Evolutionary conservation across 805 yeast genomes (phyloP), one percentile per base, ranked within the genome.

Genomic region (Suhomyces sp.): DNA sequence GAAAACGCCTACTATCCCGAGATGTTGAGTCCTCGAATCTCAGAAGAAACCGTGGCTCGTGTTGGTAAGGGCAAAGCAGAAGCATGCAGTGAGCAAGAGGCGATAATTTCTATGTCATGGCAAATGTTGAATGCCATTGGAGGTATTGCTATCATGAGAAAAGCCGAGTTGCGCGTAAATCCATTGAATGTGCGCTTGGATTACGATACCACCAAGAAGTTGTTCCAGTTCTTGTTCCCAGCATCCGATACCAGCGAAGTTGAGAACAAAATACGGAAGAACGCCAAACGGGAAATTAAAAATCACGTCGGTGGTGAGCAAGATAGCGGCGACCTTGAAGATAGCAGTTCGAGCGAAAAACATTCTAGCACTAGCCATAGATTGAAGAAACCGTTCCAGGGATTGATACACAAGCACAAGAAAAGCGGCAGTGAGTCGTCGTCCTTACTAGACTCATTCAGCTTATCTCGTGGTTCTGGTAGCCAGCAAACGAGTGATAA

Each of bases 81-180:
- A 22, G 22, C 35, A 2, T 47, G 56, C 33, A 21, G 49, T 27
- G 46, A 51, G 22, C 35, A 47, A 8, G 35, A 48, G n/a, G 71
- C 76, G 1, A 58, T 74, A 37, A 55, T 74, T 3, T 43, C 46
- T 6, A 57, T 71, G 59, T 47, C 69, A 9, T 92, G 98, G 98
- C 79, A 82, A n/a, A 81, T 87, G 84, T 80, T 86, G 48, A 82
- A 81, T 50, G 90, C 96, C 0, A 86, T 93, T 51, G 98, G 97
- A 29, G 98, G 98, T 9, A 90, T 92, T 47, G 80, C 87, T n/a
- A 84, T 92, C 21, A 75, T 92, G 69, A 84, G 83, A 53, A 72
- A 78, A 47, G 84, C 89, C 21, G 81, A 81, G 35, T 73, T 89
- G 17, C 66, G 70, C 1, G 65, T 89, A 15, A 77, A 80, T 48